Base-by-base conservation (phyloP, 768 basidiomycete species). In the Lactarius akahatsu region DNA sequence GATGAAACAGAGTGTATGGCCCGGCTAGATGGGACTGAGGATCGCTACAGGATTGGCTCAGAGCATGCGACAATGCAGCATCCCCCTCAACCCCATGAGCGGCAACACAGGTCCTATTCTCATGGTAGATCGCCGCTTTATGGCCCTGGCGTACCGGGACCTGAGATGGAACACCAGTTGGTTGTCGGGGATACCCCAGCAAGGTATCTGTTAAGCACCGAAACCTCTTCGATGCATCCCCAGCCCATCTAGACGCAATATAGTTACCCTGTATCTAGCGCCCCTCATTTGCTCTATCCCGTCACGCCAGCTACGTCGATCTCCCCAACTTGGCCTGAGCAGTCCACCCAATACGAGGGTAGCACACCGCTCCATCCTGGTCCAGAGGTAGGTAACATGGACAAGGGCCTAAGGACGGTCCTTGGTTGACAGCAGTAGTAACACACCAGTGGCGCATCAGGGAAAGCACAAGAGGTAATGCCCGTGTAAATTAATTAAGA, bases 1-100 rank as follows among this genome's bases (percentile, higher is more conserved):
- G 92, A 94, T 73, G 77, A 69, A 59, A 23, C 63, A 9, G 69
- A 70, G 2, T 64, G 69, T 40, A 3, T 63, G 26, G 32, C 59
- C n/a, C 58, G 67, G 13, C 32, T 47, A 16, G 66, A 68, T 7
- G 59, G 62, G n/a, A 30, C 52, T 45, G 61, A 68, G 7, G 63
- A 63, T n/a, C 61, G 63, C 18, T 61, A 62, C 34, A 5, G 3
- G 20, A 40, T 62, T 45, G 59, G 69, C 45, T 40, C 62, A 34
- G 58, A 61, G 8, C 69, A 55, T 40, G 47, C 52, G 30, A 6
- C 28, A 8, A 4, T 59, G n/a, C 61, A 45, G 13, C 63, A 60
- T 26, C 54, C 63, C 20, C 16, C 38, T 10, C 66, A 68, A 40
- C 32, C 52, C 2, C 63, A 63, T n/a, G 66, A 67, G 26, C 62